Evolutionary conservation across 306 rosid species (phyloP).

Genomic region (Rosa multiflora): DNA sequence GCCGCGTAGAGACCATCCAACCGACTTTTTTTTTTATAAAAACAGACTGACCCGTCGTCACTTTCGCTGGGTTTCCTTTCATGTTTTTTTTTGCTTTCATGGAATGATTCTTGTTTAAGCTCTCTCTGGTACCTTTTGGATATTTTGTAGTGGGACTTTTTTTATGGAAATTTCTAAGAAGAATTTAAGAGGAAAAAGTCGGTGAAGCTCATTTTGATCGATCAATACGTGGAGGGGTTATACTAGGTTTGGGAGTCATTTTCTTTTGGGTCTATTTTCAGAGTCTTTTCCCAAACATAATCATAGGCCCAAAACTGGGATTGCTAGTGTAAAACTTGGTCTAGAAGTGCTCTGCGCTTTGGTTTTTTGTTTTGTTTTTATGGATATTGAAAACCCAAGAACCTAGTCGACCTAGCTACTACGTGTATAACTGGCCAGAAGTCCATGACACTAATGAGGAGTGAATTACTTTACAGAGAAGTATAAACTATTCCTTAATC

Average conservation of each 20-base stretch:
- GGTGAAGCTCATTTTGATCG: neutral
- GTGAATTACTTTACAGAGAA: too few species aligned
- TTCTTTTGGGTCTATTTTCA: neutral
- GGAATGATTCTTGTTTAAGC: neutral
- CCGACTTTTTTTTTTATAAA: slow-evolving; percentile 3
- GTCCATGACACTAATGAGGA: too few species aligned
- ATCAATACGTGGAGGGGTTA: neutral
- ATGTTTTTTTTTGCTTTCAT: neutral
- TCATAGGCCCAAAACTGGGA: neutral
- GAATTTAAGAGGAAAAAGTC: neutral
- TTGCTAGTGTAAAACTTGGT: too few species aligned
- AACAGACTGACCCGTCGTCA: neutral
- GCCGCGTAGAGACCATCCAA: neutral
- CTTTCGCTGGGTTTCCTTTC: neutral
- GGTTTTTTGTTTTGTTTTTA: too few species aligned
- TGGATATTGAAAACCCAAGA: too few species aligned
- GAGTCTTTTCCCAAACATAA: neutral
- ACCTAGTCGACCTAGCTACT: too few species aligned
- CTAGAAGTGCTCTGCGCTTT: too few species aligned
- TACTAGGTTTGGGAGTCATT: neutral
- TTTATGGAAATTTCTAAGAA: neutral
- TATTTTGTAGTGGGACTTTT: neutral
- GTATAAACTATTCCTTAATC: too few species aligned
- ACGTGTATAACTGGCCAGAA: too few species aligned
- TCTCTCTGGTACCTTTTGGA: neutral